These are phyloP conservation scores for Theileria sp. DNA, from an alignment of 169 alveolate genomes.

Conservation along the genomic window DNA sequence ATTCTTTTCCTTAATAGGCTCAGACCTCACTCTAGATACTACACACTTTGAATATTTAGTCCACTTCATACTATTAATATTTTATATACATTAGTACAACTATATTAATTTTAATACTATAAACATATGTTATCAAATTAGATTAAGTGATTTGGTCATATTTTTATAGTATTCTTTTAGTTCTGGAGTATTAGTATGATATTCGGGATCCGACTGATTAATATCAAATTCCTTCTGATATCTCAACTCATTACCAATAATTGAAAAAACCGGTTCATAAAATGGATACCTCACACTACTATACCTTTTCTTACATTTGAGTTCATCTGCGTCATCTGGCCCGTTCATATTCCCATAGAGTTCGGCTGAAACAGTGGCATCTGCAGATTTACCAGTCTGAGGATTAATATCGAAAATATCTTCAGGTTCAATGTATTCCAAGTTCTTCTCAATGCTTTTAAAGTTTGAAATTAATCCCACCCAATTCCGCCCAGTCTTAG, in stretches of 20 bases:
- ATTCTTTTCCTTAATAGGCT: too few relatives aligned
- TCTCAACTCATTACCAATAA: constrained; percentile 2
- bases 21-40: too few relatives aligned
- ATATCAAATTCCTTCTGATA: neutral
- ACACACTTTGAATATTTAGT: too few relatives aligned
- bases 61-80: too few relatives aligned
- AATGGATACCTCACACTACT: constrained; percentile 13
- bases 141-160: neutral
- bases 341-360: neutral
- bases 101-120: too few relatives aligned
- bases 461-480: constrained; percentile 40
- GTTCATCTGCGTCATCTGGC: too few relatives aligned
- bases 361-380: neutral
- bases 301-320: neutral
- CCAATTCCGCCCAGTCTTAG: constrained; percentile 25
- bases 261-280: constrained; percentile 11
- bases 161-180: neutral
- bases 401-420: constrained; percentile 13
- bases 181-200: neutral
- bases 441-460: constrained; percentile 6
- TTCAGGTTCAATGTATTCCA: constrained; percentile 43
- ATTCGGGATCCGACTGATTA: neutral
- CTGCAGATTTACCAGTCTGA: neutral
- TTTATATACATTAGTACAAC: too few relatives aligned
- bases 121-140: neutral